A percentile compares a stretch with the other conserved stretches of the same genome.
These are phyloP conservation scores for Acacia concinna DNA, from an alignment of 331 rosid species.

Conservation along the genomic window DNA sequence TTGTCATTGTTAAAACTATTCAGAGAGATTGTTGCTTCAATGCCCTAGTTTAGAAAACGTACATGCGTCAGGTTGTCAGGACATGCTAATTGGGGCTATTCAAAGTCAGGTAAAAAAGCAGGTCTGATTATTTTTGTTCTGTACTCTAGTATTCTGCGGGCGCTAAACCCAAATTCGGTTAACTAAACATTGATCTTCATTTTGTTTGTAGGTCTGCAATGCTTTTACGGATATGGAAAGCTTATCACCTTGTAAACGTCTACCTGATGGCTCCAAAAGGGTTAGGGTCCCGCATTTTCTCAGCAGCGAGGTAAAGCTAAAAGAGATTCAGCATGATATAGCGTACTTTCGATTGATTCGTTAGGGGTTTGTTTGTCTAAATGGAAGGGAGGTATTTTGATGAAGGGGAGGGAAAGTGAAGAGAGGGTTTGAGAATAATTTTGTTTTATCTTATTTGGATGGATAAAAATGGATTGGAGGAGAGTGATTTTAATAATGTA, in stretches of 20 bases:
- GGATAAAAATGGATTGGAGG: too few relatives aligned
- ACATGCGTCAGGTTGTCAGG: conserved; percentile 67
- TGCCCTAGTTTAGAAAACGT: conserved; percentile 62
- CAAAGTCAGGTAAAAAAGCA: conserved; percentile 54
- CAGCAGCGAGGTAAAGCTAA: conserved; percentile 32
- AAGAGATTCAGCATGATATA: not conserved
- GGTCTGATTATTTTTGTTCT: not conserved
- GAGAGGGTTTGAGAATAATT: too few relatives aligned
- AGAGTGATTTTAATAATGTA: too few relatives aligned
- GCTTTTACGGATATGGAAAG: conserved; percentile 37
- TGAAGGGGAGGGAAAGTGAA: too few relatives aligned
- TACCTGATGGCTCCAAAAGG: conserved; percentile 79
- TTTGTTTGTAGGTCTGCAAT: conserved; percentile 50
- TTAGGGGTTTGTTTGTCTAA: too few relatives aligned
- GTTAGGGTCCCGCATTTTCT: conserved; percentile 61
- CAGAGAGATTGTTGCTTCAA: conserved; percentile 75
- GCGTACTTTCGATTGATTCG: not conserved
- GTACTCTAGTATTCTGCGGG: not conserved
- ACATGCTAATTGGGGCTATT: conserved; percentile 53
- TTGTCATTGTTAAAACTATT: not conserved
- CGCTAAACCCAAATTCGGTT: not conserved
- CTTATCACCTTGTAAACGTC: conserved; percentile 50
- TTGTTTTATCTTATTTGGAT: too few relatives aligned
- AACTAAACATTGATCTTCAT: not conserved
- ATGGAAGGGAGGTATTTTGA: too few relatives aligned